These are phyloP conservation scores for Backusella morwellensis DNA, from an alignment of 192 early-diverging fungal species.

Conservation along the genomic window DNA sequence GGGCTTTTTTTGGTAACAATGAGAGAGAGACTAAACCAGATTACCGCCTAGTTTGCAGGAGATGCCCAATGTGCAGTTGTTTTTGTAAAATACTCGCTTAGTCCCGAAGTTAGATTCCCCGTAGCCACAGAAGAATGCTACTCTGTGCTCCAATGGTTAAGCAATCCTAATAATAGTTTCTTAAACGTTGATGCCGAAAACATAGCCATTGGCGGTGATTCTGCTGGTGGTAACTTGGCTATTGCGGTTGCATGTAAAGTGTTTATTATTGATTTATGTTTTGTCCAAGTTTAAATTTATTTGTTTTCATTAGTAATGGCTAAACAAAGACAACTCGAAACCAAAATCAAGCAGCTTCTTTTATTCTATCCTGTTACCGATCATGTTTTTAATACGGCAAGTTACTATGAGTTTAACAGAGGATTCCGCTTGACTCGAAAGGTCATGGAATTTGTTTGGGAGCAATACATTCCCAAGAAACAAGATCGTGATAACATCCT, in stretches of 20 bases:
- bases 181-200: background rate
- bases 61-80: constrained; percentile 4
- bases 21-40: background rate
- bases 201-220: constrained; percentile 22
- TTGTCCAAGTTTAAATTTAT: background rate
- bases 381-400: constrained; percentile 2
- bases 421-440: background rate
- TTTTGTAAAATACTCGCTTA: constrained; percentile 21
- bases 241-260: background rate
- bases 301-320: background rate
- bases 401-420: background rate
- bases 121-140: constrained; percentile 19
- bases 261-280: background rate
- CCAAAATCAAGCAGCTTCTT: background rate
- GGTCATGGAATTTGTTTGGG: constrained; percentile 15
- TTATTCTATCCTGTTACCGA: constrained; percentile 17
- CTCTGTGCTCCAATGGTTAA: constrained; percentile 10
- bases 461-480: constrained; percentile 9
- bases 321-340: background rate
- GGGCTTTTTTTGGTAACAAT: background rate
- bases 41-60: background rate
- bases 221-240: constrained; percentile 22
- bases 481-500: background rate
- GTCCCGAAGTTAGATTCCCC: constrained; percentile 19
- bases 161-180: background rate